These are phyloP conservation scores for Jimgerdemannia flammicorona DNA, from an alignment of 192 early-diverging fungal genomes.

Conservation along the genomic window DNA sequence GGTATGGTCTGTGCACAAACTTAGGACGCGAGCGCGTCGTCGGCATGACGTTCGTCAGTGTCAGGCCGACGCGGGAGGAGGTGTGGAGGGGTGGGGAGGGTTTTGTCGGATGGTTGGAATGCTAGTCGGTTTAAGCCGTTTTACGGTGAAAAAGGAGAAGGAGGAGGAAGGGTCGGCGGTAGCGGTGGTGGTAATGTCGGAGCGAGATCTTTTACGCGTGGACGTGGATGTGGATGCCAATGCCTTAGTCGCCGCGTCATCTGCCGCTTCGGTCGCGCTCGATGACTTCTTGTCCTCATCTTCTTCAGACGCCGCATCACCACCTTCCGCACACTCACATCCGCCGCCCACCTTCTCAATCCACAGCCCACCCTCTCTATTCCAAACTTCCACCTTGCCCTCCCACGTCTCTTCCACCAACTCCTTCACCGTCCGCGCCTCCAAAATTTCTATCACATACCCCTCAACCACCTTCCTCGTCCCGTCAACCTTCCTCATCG, in stretches of 20 bases:
- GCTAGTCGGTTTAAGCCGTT: not conserved
- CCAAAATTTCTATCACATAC: too few species aligned
- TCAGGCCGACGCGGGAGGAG: slow-evolving; percentile 19
- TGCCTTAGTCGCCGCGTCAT: too few species aligned
- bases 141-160: not conserved
- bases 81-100: not conserved
- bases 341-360: too few species aligned
- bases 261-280: not conserved
- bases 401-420: too few species aligned
- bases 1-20: slow-evolving; percentile 20
- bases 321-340: too few species aligned
- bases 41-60: slow-evolving; percentile 7
- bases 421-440: too few species aligned
- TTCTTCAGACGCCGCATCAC: too few species aligned
- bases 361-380: too few species aligned
- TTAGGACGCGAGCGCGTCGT: not conserved
- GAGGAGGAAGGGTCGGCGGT: not conserved
- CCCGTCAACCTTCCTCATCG: not conserved
- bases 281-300: too few species aligned
- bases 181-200: not conserved
- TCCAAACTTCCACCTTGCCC: too few species aligned
- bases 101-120: not conserved
- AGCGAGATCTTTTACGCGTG: not conserved
- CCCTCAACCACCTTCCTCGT: too few species aligned
- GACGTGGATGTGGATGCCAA: not conserved